phyloP scores from a whole-genome alignment of 108 stramenopile species.

The Skeletonema costatum region DNA sequence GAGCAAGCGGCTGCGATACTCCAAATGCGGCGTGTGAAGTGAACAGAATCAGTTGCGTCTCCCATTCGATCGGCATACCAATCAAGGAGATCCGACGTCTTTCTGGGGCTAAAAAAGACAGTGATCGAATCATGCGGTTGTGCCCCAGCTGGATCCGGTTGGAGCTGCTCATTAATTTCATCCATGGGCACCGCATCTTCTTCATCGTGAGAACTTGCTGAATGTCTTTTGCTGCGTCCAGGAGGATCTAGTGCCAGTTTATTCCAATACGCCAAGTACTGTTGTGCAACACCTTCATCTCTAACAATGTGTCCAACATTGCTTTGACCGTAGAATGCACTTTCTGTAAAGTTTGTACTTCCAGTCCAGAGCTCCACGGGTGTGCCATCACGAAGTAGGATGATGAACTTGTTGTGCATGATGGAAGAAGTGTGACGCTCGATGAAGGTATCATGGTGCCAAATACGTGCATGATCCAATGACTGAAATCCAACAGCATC shows the following conservation, averaged over 20 bases:
- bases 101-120: slow-evolving; percentile 44
- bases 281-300: slow-evolving; percentile 22
- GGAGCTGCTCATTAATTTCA: slow-evolving; percentile 21
- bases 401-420: slow-evolving; percentile 55
- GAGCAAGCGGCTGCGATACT: slow-evolving; percentile 28
- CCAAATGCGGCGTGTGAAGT: slow-evolving; percentile 44
- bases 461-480: slow-evolving; percentile 23
- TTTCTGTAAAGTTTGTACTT: slow-evolving; percentile 39
- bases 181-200: slow-evolving; percentile 25
- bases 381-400: slow-evolving; percentile 15
- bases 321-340: slow-evolving; percentile 27
- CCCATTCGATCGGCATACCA: slow-evolving; percentile 42
- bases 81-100: slow-evolving; percentile 27
- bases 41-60: slow-evolving; percentile 19
- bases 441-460: slow-evolving; percentile 45
- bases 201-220: neutral
- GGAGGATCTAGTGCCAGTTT: slow-evolving; percentile 27
- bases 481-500: slow-evolving; percentile 27
- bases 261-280: slow-evolving; percentile 34
- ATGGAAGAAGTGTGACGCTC: slow-evolving; percentile 42
- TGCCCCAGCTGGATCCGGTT: slow-evolving; percentile 24
- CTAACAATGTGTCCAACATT: slow-evolving; percentile 46
- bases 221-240: slow-evolving; percentile 15
- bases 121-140: slow-evolving; percentile 7
- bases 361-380: slow-evolving; percentile 37